phyloP scores from a whole-genome alignment of 202 grass and related monocot genomes.

The Panicum hallii region DNA sequence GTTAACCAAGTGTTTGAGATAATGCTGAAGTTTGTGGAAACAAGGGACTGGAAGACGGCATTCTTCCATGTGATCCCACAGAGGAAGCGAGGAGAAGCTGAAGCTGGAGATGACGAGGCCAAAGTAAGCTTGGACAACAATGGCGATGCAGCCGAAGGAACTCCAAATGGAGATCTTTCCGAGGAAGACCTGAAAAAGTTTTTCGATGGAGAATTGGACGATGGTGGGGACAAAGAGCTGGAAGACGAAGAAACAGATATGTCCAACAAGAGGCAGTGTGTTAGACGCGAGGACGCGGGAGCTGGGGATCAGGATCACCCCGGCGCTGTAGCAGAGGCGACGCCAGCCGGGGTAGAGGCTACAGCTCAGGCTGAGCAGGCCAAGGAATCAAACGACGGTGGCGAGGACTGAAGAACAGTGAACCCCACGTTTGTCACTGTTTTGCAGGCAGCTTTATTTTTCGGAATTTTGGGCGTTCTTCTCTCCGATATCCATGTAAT shows the following conservation, averaged over 20 bases:
- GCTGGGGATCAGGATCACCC: constrained; percentile 2
- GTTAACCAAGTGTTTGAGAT: constrained; percentile 99
- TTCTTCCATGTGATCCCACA: constrained; percentile 89
- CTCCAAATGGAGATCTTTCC: not conserved
- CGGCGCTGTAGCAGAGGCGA: constrained; percentile 24
- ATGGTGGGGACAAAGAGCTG: constrained; percentile 8
- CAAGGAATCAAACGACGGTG: constrained; percentile 18
- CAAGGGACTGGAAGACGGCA: constrained; percentile 88
- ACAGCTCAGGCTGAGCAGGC: constrained; percentile 12
- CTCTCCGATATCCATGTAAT: not conserved
- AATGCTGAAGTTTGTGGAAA: constrained; percentile 92
- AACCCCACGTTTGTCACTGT: not conserved
- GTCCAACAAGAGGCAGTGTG: constrained; percentile 51
- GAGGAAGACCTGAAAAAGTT: constrained; percentile 19
- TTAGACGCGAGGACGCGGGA: constrained; percentile 45
- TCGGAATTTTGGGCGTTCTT: not conserved
- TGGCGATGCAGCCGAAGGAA: not conserved
- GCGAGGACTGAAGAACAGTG: constrained; percentile 16
- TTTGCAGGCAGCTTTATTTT: constrained; percentile 23
- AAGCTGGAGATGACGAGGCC: constrained; percentile 28
- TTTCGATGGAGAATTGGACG: constrained; percentile 32
- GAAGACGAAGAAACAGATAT: constrained; percentile 33
- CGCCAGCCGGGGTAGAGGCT: not conserved
- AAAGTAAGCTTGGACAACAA: constrained; percentile 37
- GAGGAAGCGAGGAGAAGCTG: constrained; percentile 63